These are phyloP conservation scores for Candida maltosa DNA, from an alignment of 805 yeast species.

Conservation along the genomic window DNA sequence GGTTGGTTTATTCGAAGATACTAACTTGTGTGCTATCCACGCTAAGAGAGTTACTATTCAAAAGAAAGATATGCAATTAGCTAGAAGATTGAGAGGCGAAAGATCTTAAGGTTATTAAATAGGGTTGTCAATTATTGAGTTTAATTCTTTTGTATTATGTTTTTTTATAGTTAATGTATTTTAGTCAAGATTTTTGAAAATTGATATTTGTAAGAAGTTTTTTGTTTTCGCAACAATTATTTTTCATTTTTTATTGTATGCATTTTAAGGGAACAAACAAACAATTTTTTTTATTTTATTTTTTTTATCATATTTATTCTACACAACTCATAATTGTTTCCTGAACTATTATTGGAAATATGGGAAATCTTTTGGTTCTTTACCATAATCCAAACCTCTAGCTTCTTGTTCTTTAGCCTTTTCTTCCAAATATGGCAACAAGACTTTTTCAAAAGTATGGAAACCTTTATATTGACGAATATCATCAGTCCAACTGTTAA, in stretches of 20 bases:
- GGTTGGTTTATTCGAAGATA: conserved; percentile 47
- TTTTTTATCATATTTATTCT: neutral
- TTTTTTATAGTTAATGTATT: conserved; percentile 6
- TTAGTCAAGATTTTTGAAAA: conserved; percentile 1
- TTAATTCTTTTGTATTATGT: conserved; percentile 6
- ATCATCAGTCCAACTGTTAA: conserved; percentile 57
- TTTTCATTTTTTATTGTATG: too few species aligned
- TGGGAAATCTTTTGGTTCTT: conserved; percentile 42
- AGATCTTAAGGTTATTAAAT: conserved; percentile 29
- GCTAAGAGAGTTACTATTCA: conserved; percentile 51
- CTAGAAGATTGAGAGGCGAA: conserved; percentile 52
- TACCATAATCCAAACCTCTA: conserved; percentile 35
- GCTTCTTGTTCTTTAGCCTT: conserved; percentile 48
- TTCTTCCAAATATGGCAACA: conserved; percentile 52
- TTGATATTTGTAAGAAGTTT: too few species aligned
- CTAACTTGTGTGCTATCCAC: conserved; percentile 50
- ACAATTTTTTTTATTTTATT: too few species aligned
- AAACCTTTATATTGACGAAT: conserved; percentile 62
- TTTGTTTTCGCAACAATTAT: too few species aligned
- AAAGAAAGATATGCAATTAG: conserved; percentile 50
- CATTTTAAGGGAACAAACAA: neutral
- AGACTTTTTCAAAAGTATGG: conserved; percentile 47
- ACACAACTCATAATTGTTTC: neutral
- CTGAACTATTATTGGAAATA: conserved; percentile 18
- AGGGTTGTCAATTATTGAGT: conserved; percentile 6